Conservation (phyloP, 495 filamentous ascomycete genomes). For the Elasticomyces elasticus region DNA sequence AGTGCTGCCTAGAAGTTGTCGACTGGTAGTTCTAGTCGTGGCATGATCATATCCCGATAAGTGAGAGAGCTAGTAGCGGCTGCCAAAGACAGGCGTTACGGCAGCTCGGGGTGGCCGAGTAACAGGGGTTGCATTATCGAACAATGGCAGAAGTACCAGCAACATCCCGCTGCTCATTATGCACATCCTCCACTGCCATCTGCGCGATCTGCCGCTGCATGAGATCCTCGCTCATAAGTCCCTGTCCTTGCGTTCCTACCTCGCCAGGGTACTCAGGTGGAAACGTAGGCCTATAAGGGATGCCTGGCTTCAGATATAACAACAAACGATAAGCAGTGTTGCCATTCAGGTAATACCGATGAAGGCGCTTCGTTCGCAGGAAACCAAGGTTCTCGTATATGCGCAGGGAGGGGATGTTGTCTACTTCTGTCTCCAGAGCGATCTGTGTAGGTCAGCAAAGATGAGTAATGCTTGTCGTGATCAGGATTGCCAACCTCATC, state of each 20-base stretch:
- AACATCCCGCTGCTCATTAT: constrained; percentile 8
- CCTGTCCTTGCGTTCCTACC: not conserved
- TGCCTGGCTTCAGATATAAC: constrained; percentile 64
- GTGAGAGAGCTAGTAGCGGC: no score
- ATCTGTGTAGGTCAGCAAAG: constrained; percentile 39
- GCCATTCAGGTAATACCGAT: constrained; percentile 94
- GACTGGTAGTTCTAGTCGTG: no score
- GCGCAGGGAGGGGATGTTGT: constrained; percentile 82
- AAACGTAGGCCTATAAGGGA: constrained; percentile 20
- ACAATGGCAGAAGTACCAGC: no score
- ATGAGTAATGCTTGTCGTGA: not conserved
- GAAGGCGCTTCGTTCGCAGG: constrained; percentile 80
- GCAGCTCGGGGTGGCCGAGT: no score
- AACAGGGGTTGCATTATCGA: no score
- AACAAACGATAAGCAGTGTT: constrained; percentile 88
- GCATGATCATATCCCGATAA: no score
- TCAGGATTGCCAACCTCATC: no score
- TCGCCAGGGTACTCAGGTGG: constrained; percentile 10
- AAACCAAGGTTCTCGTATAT: constrained; percentile 93
- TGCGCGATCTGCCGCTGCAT: constrained; percentile 12
- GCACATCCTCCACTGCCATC: constrained; percentile 9
- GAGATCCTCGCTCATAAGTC: constrained; percentile 10
- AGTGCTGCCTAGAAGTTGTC: no score
- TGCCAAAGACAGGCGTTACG: no score
- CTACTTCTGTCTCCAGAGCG: constrained; percentile 93